Base-by-base conservation (phyloP, 306 rosid genomes). In the Prunus persica region DNA sequence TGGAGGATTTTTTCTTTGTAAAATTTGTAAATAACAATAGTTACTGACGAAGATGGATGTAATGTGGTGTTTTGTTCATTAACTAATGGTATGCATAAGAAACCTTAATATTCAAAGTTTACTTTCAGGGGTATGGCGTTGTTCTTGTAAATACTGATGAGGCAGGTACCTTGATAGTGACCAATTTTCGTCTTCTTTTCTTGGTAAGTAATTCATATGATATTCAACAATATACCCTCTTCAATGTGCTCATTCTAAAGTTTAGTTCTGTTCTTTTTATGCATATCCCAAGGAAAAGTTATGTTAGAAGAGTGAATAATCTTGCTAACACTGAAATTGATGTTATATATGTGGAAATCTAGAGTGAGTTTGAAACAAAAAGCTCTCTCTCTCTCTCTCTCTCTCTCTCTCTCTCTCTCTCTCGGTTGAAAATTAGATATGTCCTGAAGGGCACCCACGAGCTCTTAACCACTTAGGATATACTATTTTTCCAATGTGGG, bases 121-220 rank as follows among this genome's bases (percentile, higher is more conserved):
- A 54, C 70, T 78, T 83, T 65, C 88, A 95, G 99, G 99, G 88
- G 50, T 82, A 88, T 76, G 99, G 99, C 50, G 97, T 95, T 81
- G 99, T 95, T 87, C 99, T 95, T 69, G 88, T 92, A 32, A 95
- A 95, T 84, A 88, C 86, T 9, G 99, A 92, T 76, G 91, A 90
- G 82, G 99, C 99, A 2, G 99, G 97, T 77, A 88, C 89, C 19
- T 80, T 95, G 87, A 72, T 90, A 68, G 92, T 95, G 49, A 95
- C 99, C 76, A 95, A 95, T 88, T 95, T 76, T 69, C 97, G 99
- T 65, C 91, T 95, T 74, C 76, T 95, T 80, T 95, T 95, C 86
- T 85, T 95, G 82, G 99, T 95, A 88, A 86, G 97, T 82, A 34
- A 19, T 83, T 72, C 51, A 64, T 70, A 32, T 54, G 43, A 50